These are phyloP conservation scores for Solanum verrucosum DNA, from an alignment of 257 asterid genomes.

Conservation along the genomic window DNA sequence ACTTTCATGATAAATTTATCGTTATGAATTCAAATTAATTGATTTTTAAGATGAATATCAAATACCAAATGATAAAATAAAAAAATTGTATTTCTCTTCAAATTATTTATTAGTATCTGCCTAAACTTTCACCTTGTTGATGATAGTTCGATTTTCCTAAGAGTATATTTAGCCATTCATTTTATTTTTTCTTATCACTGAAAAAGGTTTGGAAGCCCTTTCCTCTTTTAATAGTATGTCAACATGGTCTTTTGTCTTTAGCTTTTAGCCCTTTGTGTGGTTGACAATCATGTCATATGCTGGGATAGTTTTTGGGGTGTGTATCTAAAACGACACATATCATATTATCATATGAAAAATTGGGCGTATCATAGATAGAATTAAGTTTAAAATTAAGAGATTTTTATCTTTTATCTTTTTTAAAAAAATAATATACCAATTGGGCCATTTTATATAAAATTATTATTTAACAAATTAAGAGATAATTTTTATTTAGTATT, in stretches of 20 bases:
- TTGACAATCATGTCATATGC: neutral
- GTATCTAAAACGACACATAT: neutral
- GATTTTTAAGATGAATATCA: neutral
- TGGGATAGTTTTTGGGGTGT: neutral
- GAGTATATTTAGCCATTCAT: neutral
- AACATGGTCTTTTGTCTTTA: no score
- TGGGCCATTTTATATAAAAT: no score
- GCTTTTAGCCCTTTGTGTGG: neutral
- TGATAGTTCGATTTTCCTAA: no score
- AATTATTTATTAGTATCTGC: neutral
- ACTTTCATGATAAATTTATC: no score
- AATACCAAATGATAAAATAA: neutral
- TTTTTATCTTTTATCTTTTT: no score
- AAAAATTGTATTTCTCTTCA: neutral
- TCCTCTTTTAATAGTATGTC: no score
- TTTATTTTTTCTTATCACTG: neutral
- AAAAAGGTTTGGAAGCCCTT: no score
- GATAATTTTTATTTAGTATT: no score
- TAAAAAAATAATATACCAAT: fast-evolving
- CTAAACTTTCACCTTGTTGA: no score
- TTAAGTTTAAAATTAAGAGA: neutral
- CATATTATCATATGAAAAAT: no score
- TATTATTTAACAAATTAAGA: no score
- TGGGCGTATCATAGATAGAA: neutral
- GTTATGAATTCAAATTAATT: neutral